phyloP scores from a whole-genome alignment of 2,329 filamentous ascomycete species.

The Bipolaris bicolor region DNA sequence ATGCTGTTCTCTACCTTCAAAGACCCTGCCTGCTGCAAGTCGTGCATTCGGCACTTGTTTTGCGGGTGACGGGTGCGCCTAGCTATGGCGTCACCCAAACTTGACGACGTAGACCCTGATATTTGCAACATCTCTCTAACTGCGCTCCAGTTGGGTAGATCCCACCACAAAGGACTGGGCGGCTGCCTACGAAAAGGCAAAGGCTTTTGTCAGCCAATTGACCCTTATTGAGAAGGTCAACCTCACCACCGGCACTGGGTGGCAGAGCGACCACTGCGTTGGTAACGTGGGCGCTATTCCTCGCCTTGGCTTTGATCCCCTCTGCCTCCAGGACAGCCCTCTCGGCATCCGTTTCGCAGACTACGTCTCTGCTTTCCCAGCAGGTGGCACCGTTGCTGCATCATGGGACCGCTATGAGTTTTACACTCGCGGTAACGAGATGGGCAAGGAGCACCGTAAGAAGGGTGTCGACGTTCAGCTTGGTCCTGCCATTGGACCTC shows the following conservation, averaged over 20 bases:
- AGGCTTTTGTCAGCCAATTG: constrained; percentile 79
- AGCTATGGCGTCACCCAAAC: background rate
- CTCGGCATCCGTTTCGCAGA: constrained; percentile 79
- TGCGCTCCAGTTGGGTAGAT: constrained; percentile 67
- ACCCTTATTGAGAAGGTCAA: constrained; percentile 92
- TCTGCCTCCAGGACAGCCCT: constrained; percentile 90
- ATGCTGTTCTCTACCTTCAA: background rate
- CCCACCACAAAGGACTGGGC: constrained; percentile 72
- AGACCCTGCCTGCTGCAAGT: background rate
- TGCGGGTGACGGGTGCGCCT: background rate
- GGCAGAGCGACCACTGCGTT: constrained; percentile 60
- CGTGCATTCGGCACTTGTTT: background rate
- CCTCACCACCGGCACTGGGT: constrained; percentile 88
- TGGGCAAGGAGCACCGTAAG: constrained; percentile 75
- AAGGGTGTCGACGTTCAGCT: constrained; percentile 79
- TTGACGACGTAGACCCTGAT: too few species aligned
- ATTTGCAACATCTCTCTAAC: constrained; percentile 5
- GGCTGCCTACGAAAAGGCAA: constrained; percentile 76
- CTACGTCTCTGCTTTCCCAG: constrained; percentile 81
- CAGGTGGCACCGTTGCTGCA: constrained; percentile 79
- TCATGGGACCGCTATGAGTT: constrained; percentile 79
- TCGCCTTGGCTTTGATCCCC: constrained; percentile 69
- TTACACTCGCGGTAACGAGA: constrained; percentile 70
- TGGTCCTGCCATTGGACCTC: constrained; percentile 76
- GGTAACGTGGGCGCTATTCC: constrained; percentile 75